Conservation (phyloP, 164 flowering plant genomes). For the Buxus sempervirens region DNA sequence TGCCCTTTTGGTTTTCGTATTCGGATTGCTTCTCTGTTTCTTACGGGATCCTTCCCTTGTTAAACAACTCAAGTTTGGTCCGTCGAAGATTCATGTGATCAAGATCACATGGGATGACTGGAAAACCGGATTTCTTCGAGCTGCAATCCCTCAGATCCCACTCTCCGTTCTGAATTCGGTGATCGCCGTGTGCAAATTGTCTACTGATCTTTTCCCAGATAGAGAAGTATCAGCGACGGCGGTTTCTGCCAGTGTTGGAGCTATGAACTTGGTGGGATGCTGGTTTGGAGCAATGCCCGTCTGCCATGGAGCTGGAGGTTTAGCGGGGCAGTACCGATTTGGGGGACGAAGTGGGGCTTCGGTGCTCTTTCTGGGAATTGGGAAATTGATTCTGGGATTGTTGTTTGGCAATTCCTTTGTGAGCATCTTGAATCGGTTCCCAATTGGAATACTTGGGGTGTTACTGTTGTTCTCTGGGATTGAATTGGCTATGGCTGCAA, state of each 20-base stretch:
- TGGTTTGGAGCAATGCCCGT: slow-evolving; percentile 94
- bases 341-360: slow-evolving; percentile 76
- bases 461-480: slow-evolving; percentile 77
- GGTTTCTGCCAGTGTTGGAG: slow-evolving; percentile 74
- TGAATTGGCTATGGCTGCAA: slow-evolving; percentile 83
- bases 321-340: slow-evolving; percentile 81
- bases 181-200: slow-evolving; percentile 79
- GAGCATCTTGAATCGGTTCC: slow-evolving; percentile 56
- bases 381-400: slow-evolving; percentile 62
- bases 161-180: slow-evolving; percentile 74
- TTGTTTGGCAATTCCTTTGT: slow-evolving; percentile 76
- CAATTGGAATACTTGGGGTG: slow-evolving; percentile 78
- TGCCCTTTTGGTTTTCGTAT: slow-evolving; percentile 59
- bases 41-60: slow-evolving; percentile 64
- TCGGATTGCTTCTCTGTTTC: slow-evolving; percentile 63
- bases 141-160: slow-evolving; percentile 85
- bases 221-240: slow-evolving; percentile 54
- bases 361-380: slow-evolving; percentile 59
- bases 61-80: slow-evolving; percentile 55
- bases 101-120: slow-evolving; percentile 70
- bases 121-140: slow-evolving; percentile 69
- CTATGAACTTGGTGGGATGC: slow-evolving; percentile 85
- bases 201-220: slow-evolving; percentile 68
- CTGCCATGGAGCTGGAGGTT: slow-evolving; percentile 86
- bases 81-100: slow-evolving; percentile 48